Evolutionary conservation across 2,329 filamentous ascomycete species (phyloP), one percentile per base, ranked within the genome.

Genomic region (Diplocarpon rosae): DNA sequence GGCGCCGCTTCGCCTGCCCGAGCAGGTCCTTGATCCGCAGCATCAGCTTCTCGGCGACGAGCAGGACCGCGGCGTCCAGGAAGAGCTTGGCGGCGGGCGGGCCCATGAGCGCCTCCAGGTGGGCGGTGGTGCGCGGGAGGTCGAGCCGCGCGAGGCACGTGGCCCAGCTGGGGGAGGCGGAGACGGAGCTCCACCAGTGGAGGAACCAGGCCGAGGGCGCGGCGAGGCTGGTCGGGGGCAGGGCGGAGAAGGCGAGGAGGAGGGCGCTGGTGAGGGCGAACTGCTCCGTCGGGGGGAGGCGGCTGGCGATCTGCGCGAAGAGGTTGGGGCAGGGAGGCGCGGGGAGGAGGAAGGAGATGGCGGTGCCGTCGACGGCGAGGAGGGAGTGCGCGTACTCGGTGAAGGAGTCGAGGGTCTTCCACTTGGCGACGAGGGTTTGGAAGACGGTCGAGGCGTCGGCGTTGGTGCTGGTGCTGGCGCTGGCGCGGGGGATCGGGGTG

Each of bases 321-420:
- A 52, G 34, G 14, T 52, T 52, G 13, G 33, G 27, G 6, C 35
- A 28, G 5, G 39, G n/a, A 2, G 37, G 32, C 3, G 34, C 30
- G 5, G 46, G 30, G 16, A 51, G 46, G 42, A 52, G 51, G 12
- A 52, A 45, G 17, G 41, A 52, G 17, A 52, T 34, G 14, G 37
- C 31, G 15, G 17, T 35, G 10, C 41, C 31, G 17, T 48, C 48
- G 12, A 29, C 31, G n/a, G 31, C 14, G 1, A 52, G 31, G 20
- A 52, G 37, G 17, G 46, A 37, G 13, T 42, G 44, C 10, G 45
- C 45, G 29, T 49, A 49, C 14, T 38, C 34, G 11, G 43, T 51
- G 42, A 52, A 52, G 3, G 35, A 46, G 39, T 43, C 41, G 5
- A 52, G 45, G 6, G 46, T 47, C n/a, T 45, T 47, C 46, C 48